phyloP scores from a whole-genome alignment of 305 asterid genomes.

The Solanum hybrid region DNA sequence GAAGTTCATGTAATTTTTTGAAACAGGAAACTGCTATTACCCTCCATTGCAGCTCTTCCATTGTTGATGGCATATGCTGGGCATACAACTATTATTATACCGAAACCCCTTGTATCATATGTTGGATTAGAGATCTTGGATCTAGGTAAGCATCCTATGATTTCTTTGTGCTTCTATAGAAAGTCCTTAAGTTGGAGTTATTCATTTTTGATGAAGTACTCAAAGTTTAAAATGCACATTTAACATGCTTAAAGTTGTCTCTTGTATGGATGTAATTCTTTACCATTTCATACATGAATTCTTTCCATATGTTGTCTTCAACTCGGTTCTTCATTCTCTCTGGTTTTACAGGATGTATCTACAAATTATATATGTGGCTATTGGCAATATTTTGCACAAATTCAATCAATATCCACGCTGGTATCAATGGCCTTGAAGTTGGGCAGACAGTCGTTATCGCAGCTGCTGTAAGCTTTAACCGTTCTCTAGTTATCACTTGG shows the following conservation, averaged over 20 bases:
- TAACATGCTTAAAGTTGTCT: neutral
- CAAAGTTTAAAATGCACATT: neutral
- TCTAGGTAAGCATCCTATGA: constrained; percentile 38
- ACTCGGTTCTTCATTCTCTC: neutral
- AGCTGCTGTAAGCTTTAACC: constrained; percentile 55
- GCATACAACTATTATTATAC: constrained; percentile 75
- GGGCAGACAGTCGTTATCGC: constrained; percentile 89
- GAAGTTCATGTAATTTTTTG: constrained; percentile 22
- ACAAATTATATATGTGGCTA: constrained; percentile 87
- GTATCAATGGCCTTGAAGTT: constrained; percentile 94
- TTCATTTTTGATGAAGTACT: neutral
- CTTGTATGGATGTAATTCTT: neutral
- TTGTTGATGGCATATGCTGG: constrained; percentile 95
- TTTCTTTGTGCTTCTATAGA: neutral
- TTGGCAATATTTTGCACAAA: constrained; percentile 93
- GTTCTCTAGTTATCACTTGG: neutral
- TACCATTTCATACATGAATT: neutral
- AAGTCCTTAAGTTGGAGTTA: neutral
- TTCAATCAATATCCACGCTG: constrained; percentile 90
- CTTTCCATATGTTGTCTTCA: neutral
- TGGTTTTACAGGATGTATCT: constrained; percentile 56
- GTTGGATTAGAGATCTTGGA: constrained; percentile 59
- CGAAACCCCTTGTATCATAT: constrained; percentile 72
- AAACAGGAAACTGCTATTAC: constrained; percentile 72
- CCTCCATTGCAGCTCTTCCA: constrained; percentile 89